Base-by-base conservation (phyloP, 2,329 filamentous ascomycete species). In the Parastagonospora avenae region DNA sequence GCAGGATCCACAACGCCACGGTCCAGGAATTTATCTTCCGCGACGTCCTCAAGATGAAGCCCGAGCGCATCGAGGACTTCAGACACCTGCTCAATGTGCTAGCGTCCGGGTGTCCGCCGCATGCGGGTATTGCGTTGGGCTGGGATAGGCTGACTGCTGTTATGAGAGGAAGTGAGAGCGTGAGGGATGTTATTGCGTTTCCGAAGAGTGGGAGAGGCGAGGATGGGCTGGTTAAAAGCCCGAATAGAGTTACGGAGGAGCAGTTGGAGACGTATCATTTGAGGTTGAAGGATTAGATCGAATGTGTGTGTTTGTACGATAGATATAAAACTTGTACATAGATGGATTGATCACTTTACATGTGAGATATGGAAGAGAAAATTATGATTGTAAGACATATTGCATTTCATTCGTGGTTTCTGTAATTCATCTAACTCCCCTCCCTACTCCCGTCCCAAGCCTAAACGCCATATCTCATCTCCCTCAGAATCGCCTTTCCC, bases 121-220 rank as follows among this genome's bases (percentile, higher is more conserved):
- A 99, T 70, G 92, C 94, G 0, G 94, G 94, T 0, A 89, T 99
- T 57, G 94, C 94, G 0, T 78, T 99, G 12, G 94, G 94, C 0
- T 96, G 97, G 70, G 94, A 99, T 72, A 82, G 94, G 4, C 74
- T 99, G 42, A 81, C 94, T 33, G 88, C 93, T 0, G 78, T 96
- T 1, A 83, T 99, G 80, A 83, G 88, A 16, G 88, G 87, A 1
- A 87, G 83, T 29, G 81, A 88, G 9, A 92, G 88, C 1, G 88
- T 99, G 2, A 81, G 90, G 52, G 93, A 99, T 76, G 93, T 99
- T 1, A 97, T 99, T 73, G 92, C 92, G 0, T 99, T 99, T 68
- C 95, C 94, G 0, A 99, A 99, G 79, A 92, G 85, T 55, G 92
- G 91, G 54, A 92, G 87, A 70, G 92, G 94, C 0, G 90, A 96